Conservation (phyloP, 192 early-diverging fungal genomes). For the Coemansia sp. region DNA sequence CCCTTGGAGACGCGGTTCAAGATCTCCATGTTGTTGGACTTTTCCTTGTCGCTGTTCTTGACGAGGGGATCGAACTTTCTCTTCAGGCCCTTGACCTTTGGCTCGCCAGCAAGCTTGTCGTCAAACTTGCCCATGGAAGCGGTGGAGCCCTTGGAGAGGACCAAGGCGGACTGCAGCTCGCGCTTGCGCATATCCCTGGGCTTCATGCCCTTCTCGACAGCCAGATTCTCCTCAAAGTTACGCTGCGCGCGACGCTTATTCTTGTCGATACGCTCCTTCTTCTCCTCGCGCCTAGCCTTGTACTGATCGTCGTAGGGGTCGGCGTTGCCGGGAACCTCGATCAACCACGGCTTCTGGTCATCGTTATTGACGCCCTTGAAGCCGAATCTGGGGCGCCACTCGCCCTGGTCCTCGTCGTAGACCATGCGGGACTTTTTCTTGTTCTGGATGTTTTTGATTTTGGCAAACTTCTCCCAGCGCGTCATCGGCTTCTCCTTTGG, state of each 20-base stretch:
- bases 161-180: conserved; percentile 70
- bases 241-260: conserved; percentile 83
- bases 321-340: conserved; percentile 79
- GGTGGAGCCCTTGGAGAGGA: conserved; percentile 77
- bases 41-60: conserved; percentile 64
- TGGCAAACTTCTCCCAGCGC: conserved; percentile 99
- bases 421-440: conserved; percentile 78
- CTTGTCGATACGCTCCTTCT: conserved; percentile 84
- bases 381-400: conserved; percentile 88
- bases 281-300: conserved; percentile 71
- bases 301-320: conserved; percentile 91
- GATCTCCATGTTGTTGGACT: conserved; percentile 66
- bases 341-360: conserved; percentile 84
- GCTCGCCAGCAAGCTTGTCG: conserved; percentile 73
- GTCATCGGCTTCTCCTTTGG: conserved; percentile 89
- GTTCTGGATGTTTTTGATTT: conserved; percentile 90
- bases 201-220: conserved; percentile 54
- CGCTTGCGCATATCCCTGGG: conserved; percentile 64
- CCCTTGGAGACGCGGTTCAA: conserved; percentile 64
- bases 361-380: conserved; percentile 80
- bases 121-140: conserved; percentile 95
- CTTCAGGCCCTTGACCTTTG: conserved; percentile 78
- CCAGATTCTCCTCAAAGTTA: conserved; percentile 80
- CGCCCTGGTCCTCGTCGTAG: conserved; percentile 78
- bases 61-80: conserved; percentile 69